Conservation (phyloP, 176 grass and related monocot species). For the Poa annua region DNA sequence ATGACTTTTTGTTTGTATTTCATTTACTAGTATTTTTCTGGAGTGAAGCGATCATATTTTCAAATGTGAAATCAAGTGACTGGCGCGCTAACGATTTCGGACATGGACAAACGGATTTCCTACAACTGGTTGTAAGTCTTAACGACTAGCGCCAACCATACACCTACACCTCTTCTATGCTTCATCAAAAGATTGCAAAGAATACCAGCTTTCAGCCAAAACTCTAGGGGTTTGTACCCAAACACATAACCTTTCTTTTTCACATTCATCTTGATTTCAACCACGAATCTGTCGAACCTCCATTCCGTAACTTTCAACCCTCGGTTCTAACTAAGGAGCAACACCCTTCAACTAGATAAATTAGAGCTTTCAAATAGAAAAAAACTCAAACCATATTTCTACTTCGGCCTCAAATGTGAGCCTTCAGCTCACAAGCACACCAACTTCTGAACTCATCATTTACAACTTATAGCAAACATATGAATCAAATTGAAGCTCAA, state of each 20-base stretch:
- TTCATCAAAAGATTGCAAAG: not conserved
- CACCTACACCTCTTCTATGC: not conserved
- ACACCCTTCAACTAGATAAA: not conserved
- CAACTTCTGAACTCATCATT: not conserved
- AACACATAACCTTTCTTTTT: not conserved
- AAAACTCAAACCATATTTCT: not conserved
- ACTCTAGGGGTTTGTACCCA: not conserved
- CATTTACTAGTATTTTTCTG: not conserved
- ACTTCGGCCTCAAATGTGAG: not conserved
- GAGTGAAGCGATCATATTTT: not conserved
- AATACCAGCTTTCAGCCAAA: not conserved
- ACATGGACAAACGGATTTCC: not conserved
- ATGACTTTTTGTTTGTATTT: not conserved
- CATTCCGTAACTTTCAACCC: not conserved
- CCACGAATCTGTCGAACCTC: not conserved
- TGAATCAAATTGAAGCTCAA: not conserved
- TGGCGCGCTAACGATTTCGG: not conserved
- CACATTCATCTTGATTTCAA: constrained; percentile 14
- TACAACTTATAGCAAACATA: not conserved
- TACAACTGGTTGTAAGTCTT: not conserved
- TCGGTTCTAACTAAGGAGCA: not conserved
- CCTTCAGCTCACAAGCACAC: not conserved
- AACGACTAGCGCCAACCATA: not conserved
- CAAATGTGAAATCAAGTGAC: not conserved
- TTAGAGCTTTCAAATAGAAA: not conserved